These are phyloP conservation scores for Puccinia polysora DNA, from an alignment of 1,284 basidiomycete genomes.

Conservation along the genomic window DNA sequence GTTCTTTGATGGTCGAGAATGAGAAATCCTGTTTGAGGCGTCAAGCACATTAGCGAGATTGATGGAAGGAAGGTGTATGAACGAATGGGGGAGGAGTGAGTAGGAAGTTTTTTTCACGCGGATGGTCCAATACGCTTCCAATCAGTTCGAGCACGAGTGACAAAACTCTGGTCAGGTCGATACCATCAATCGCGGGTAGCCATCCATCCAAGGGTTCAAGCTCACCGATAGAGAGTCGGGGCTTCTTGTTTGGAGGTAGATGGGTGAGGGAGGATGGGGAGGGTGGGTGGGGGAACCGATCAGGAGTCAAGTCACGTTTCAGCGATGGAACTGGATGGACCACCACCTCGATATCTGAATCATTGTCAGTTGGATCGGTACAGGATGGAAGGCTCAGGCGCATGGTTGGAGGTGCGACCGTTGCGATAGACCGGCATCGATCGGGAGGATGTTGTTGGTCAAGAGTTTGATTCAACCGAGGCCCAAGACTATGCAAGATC, in stretches of 20 bases:
- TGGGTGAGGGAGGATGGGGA: slow-evolving; percentile 11
- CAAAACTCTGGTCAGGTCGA: not conserved
- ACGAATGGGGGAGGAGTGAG: no score
- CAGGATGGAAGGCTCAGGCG: not conserved
- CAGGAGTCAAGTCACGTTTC: slow-evolving; percentile 13
- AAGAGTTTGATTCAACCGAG: not conserved
- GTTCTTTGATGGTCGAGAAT: not conserved
- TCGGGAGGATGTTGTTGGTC: not conserved
- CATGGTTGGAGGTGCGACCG: not conserved
- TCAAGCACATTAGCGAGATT: not conserved
- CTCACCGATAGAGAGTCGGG: not conserved
- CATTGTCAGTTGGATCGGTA: not conserved
- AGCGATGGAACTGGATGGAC: slow-evolving; percentile 23
- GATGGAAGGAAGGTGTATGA: no score
- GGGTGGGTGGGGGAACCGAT: slow-evolving; percentile 11
- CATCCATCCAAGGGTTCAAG: not conserved
- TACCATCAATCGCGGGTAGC: not conserved
- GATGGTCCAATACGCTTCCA: not conserved
- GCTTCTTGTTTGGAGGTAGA: not conserved
- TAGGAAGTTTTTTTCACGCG: not conserved
- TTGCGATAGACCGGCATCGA: not conserved
- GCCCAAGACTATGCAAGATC: not conserved
- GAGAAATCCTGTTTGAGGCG: not conserved
- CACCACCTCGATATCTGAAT: slow-evolving; percentile 9
- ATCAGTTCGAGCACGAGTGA: not conserved